These are phyloP conservation scores for Phaeophleospora eucalypticola DNA, from an alignment of 2,329 filamentous ascomycete genomes.

Conservation along the genomic window DNA sequence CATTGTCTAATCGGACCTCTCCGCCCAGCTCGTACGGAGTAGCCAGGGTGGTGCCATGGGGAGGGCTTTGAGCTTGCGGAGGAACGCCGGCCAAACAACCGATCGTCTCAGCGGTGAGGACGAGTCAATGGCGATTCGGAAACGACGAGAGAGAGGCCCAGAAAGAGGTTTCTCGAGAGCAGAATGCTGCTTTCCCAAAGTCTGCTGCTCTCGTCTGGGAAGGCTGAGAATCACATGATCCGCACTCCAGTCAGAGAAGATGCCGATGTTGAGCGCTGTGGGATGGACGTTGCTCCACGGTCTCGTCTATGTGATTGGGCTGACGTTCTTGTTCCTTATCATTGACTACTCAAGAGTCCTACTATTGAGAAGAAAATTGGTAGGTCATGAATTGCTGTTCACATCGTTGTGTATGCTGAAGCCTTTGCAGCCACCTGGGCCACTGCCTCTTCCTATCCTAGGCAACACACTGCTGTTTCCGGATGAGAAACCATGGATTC, in stretches of 20 bases:
- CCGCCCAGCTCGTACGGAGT: no score
- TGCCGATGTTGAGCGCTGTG: background rate
- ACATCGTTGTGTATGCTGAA: no score
- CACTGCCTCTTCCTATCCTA: conserved; percentile 44
- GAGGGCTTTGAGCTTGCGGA: background rate
- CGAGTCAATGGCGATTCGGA: no score
- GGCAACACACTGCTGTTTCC: conserved; percentile 39
- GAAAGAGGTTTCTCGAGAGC: no score
- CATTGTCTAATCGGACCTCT: no score
- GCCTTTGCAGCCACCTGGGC: conserved; percentile 40
- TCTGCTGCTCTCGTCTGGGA: no score
- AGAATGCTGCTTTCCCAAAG: no score
- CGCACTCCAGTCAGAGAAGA: no score
- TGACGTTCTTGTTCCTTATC: background rate
- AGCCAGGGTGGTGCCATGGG: background rate
- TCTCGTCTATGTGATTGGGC: background rate
- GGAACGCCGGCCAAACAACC: background rate
- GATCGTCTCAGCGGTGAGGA: no score
- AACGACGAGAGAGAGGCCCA: no score
- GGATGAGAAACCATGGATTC: conserved; percentile 37
- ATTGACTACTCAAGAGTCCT: background rate
- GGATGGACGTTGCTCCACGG: background rate
- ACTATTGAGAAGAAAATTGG: background rate
- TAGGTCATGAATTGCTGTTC: no score
- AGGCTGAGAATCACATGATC: no score